Percentiles rank a stretch among this genome's conserved stretches.
phyloP scores from a whole-genome alignment of 192 early-diverging fungal species.

The Linderina pennispora region DNA sequence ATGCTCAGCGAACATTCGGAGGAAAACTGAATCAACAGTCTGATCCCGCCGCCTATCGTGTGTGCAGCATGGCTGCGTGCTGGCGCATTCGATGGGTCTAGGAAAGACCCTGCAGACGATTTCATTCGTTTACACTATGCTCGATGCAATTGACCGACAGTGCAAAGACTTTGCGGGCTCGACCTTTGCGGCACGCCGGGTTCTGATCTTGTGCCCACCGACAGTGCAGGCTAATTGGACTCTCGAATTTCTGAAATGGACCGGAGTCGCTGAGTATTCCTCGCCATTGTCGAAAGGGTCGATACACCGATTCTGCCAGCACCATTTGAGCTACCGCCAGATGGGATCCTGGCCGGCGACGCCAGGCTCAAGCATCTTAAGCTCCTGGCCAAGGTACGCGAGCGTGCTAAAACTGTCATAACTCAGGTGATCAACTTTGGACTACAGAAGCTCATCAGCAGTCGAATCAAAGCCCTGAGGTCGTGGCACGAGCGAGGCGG shows the following conservation, averaged over 20 bases:
- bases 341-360: background rate
- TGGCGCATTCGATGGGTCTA: constrained; percentile 84
- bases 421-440: constrained; percentile 48
- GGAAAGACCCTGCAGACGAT: constrained; percentile 81
- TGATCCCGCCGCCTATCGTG: too few species aligned
- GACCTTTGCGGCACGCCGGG: constrained; percentile 47
- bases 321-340: background rate
- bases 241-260: constrained; percentile 65
- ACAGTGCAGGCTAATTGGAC: constrained; percentile 70
- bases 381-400: constrained; percentile 1
- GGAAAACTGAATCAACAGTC: too few species aligned
- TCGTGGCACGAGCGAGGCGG: constrained; percentile 61
- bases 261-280: constrained; percentile 25
- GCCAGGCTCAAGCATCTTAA: constrained; percentile 2
- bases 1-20: constrained; percentile 49
- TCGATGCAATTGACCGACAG: constrained; percentile 53
- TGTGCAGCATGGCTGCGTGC: constrained; percentile 58
- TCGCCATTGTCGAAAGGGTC: too few species aligned
- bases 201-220: constrained; percentile 70
- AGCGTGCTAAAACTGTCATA: constrained; percentile 14
- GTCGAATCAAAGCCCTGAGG: constrained; percentile 28
- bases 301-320: constrained; percentile 13
- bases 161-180: constrained; percentile 50
- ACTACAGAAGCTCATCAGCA: background rate
- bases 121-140: constrained; percentile 61